These are phyloP conservation scores for Leishmania tropica DNA, from an alignment of 208 protist species.

Conservation along the genomic window DNA sequence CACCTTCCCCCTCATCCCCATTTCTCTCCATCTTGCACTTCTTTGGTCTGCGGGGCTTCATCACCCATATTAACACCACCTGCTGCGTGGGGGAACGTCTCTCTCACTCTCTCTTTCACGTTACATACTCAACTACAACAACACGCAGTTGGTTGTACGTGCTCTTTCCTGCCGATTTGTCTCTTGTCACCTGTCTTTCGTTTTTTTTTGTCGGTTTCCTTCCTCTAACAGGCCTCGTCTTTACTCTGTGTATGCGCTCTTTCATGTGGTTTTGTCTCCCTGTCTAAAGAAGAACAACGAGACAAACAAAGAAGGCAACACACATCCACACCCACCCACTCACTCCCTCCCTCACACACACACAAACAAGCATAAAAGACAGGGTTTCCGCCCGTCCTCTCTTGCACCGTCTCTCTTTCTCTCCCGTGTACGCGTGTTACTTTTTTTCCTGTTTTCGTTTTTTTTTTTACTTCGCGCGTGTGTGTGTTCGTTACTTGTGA, in stretches of 20 bases:
- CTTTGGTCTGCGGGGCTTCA: background rate
- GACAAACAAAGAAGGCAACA: background rate
- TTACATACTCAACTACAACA: background rate
- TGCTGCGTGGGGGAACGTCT: background rate
- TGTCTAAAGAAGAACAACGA: background rate
- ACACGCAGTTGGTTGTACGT: conserved; percentile 8
- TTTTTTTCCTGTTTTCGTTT: background rate
- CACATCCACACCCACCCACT: too few species aligned
- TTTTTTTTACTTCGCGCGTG: background rate
- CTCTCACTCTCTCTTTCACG: background rate
- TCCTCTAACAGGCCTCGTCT: background rate
- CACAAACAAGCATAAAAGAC: background rate
- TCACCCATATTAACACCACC: background rate
- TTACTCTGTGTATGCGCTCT: background rate
- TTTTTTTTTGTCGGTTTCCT: background rate
- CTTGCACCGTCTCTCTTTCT: background rate
- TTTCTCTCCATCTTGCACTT: background rate
- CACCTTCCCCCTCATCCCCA: background rate
- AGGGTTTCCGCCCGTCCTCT: background rate
- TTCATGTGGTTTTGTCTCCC: background rate
- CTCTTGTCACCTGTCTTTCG: conserved; percentile 1
- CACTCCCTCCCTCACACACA: too few species aligned
- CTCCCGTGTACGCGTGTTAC: background rate
- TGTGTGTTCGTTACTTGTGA: background rate
- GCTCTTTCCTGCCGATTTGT: background rate